Percentiles rank a stretch among this genome's conserved stretches.
These are phyloP conservation scores for Thelephora terrestris DNA, from an alignment of 1,284 basidiomycete species.

Conservation along the genomic window DNA sequence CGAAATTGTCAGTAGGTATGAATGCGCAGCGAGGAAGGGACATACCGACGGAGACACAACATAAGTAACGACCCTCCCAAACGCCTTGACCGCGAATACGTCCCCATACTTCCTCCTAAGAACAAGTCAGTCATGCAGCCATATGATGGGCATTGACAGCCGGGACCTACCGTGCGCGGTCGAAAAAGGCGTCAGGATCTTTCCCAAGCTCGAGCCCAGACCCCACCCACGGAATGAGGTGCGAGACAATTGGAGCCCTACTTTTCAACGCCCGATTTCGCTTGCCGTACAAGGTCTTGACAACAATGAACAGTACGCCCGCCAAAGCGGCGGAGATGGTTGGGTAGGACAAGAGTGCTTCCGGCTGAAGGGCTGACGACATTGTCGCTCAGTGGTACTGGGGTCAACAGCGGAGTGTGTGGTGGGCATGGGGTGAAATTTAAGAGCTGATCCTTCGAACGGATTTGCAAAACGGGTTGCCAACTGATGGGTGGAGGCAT, in stretches of 20 bases:
- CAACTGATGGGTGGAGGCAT: no score
- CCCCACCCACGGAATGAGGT: slow-evolving; percentile 18
- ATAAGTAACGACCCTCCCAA: slow-evolving; percentile 11
- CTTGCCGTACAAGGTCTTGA: no score
- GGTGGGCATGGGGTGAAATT: no score
- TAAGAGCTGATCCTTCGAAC: no score
- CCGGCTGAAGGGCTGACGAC: no score
- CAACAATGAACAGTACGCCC: no score
- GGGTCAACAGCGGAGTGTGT: no score
- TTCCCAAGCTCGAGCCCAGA: slow-evolving; percentile 13
- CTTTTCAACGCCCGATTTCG: not conserved
- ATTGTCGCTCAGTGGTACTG: no score
- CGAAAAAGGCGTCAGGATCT: slow-evolving; percentile 14
- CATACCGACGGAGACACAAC: slow-evolving; percentile 13
- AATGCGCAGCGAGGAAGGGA: not conserved
- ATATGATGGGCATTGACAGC: not conserved
- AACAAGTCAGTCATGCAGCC: not conserved
- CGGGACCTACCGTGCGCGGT: slow-evolving; percentile 9
- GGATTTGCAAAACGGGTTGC: no score
- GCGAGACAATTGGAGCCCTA: slow-evolving; percentile 15
- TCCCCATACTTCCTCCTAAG: slow-evolving; percentile 11
- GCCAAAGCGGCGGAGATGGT: no score
- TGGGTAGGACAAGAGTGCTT: no score
- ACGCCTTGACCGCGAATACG: slow-evolving; percentile 11
- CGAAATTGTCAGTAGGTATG: not conserved